Base-by-base conservation (phyloP, 257 asterid species). In the Gardenia jasminoides region DNA sequence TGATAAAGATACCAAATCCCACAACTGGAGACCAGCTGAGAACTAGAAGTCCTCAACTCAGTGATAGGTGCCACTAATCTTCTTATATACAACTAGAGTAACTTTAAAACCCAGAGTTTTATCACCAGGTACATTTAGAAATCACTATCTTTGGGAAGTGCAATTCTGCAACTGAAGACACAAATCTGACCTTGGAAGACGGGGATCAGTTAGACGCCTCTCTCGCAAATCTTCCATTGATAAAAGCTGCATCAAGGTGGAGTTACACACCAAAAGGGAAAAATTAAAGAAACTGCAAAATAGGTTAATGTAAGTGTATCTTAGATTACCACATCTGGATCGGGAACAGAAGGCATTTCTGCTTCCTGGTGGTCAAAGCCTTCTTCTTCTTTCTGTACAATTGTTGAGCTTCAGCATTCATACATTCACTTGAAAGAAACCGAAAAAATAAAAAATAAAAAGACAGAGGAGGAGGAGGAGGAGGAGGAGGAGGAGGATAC, bases 151-250 rank as follows among this genome's bases (percentile, higher is more conserved):
- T 67, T 70, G 61, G 15, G 59, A 19, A 83, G 56, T 68, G 65
- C 72, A 67, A 80, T 74, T 77, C n/a, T n/a, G n/a, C n/a, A n/a
- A n/a, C 70, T 77, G 68, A 28, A 73, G 68, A 67, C 22, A 54
- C 20, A 22, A 71, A 80, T 74, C 87, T 64, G 33, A 95, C 99
- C 96, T 92, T 77, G 99, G 98, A 83, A 95, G 94, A 79, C 92
- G 93, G 78, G 99, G 98, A 90, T 95, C 98, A 80, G 84, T 87
- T 67, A 93, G 80, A 48, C 97, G 97, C 79, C 79, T 84, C 87
- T 93, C 99, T 73, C 93, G 92, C 88, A 95, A 81, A 77, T 93
- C 97, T 80, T 95, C 99, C 98, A 90, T 85, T 72, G 96, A 88
- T 81, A 92, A 85, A 81, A 95, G 96, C 99, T 95, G 90, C 82